Evolutionary conservation across 2,329 filamentous ascomycete species (phyloP), one percentile per base, ranked within the genome.

Genomic region (Aspergillus jensenii): DNA sequence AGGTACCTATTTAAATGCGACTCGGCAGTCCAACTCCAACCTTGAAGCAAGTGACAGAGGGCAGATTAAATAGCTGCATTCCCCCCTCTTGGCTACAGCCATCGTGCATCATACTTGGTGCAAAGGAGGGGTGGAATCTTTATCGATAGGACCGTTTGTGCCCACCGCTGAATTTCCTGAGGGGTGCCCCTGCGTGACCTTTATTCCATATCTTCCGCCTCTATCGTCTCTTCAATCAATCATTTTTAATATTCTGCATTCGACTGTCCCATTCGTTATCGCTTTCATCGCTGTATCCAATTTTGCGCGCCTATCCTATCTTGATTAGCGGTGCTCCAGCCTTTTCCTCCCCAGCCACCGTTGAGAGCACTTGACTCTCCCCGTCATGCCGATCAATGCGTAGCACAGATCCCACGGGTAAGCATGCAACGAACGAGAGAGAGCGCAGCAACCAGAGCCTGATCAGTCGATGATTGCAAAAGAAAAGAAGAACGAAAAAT

Each of bases 181-280:
- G 61, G 67, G 62, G 65, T 63, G 67, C 68, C 61, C 67, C 67
- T 68, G 67, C 67, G 67, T 68, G 66, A 65, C 63, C 62, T 52
- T 46, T 25, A 33, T 52, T 17, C 40, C 53, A 27, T 44, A 31
- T 40, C 37, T 47, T 21, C 11, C 44, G 53, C 35, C 15, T 37
- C 14, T 46, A 55, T 33, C 49, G 41, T 52, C 55, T 31, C 25
- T 54, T 41, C 51, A 43, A 49, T 55, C 48, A 45, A 53, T 53
- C 52, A 50, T 55, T 19, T 45, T 21, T 25, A 25, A 23, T 21
- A 14, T 14, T 46, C 15, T 14, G 25, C 3, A 17, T 51, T 23
- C 46, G 40, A 41, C 40, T 45, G 39, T 37, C 48, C 47, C 52
- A 48, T 50, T 55, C 58, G 35, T 59, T 31, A 17, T 52, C 21